These are phyloP conservation scores for Magnolia officinalis DNA, from an alignment of 164 flowering plant species.

Conservation along the genomic window DNA sequence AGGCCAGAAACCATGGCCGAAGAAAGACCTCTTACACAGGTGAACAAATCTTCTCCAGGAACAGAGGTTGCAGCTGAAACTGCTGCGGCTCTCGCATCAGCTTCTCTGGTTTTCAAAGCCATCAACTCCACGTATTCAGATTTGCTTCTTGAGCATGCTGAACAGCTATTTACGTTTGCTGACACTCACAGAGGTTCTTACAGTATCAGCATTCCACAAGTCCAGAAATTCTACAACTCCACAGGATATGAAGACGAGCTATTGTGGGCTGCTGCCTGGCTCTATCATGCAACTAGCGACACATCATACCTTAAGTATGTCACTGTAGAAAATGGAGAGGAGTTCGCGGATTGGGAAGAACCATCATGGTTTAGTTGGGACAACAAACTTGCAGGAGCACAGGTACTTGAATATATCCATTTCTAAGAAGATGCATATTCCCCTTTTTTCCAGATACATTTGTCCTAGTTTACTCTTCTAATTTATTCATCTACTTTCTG, in stretches of 20 bases:
- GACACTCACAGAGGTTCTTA: constrained; percentile 57
- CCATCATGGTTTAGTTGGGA: constrained; percentile 98
- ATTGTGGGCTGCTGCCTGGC: constrained; percentile 96
- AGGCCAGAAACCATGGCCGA: constrained; percentile 75
- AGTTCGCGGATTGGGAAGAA: constrained; percentile 59
- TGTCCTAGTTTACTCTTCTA: neutral
- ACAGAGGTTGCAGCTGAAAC: constrained; percentile 95
- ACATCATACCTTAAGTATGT: constrained; percentile 57
- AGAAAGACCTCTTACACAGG: constrained; percentile 65
- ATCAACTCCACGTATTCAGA: constrained; percentile 52
- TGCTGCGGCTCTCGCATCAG: constrained; percentile 91
- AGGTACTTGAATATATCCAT: constrained; percentile 38
- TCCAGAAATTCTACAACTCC: constrained; percentile 66
- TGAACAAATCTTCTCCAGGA: constrained; percentile 70
- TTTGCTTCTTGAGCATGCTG: constrained; percentile 65
- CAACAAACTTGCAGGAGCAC: constrained; percentile 85
- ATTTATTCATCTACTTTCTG: too few species aligned
- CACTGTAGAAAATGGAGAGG: constrained; percentile 50
- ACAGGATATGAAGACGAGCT: constrained; percentile 93
- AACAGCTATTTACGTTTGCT: constrained; percentile 69
- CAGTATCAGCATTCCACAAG: constrained; percentile 65
- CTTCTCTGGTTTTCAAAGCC: constrained; percentile 75
- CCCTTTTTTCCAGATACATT: neutral
- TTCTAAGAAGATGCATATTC: neutral
- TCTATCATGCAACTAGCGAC: constrained; percentile 87